A percentile compares a stretch with the other conserved stretches of the same genome.
Evolutionary conservation across 2,329 filamentous ascomycete genomes (phyloP).

Genomic region (Calonectria crousiana): DNA sequence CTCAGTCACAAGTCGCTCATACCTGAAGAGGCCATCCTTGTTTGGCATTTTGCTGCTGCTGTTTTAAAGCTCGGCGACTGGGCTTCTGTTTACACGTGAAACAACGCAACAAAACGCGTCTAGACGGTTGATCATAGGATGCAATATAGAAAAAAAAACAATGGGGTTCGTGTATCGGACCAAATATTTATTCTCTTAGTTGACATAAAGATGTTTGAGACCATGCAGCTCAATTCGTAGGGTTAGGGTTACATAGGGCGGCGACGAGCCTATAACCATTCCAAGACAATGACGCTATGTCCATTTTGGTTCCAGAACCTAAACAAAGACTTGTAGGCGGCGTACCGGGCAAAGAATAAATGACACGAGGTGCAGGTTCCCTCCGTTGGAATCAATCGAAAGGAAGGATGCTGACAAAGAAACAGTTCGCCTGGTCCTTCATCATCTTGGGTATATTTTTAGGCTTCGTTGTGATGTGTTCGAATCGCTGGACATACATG

Average conservation of each 20-base stretch:
- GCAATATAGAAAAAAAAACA: no score
- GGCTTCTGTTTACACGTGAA: background rate
- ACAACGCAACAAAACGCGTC: background rate
- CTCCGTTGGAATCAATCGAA: background rate
- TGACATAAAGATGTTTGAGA: background rate
- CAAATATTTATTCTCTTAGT: background rate
- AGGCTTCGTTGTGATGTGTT: background rate
- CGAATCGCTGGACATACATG: background rate
- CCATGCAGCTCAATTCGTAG: background rate
- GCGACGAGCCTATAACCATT: background rate
- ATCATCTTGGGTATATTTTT: background rate
- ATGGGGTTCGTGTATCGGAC: background rate
- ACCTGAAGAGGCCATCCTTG: background rate
- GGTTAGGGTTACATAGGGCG: slow-evolving; percentile 6
- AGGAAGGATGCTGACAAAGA: background rate
- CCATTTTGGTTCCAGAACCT: background rate
- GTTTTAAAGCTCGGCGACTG: background rate
- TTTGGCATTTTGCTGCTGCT: background rate
- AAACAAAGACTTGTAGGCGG: background rate
- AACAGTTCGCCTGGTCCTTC: no score
- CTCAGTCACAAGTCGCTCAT: background rate
- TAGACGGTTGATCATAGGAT: no score
- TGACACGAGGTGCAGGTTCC: background rate
- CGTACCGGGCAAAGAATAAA: background rate
- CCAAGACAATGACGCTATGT: slow-evolving; percentile 1